Percentiles rank a stretch among this genome's conserved stretches.
Conservation (phyloP, 768 basidiomycete genomes). For the Collybia mongolica region DNA sequence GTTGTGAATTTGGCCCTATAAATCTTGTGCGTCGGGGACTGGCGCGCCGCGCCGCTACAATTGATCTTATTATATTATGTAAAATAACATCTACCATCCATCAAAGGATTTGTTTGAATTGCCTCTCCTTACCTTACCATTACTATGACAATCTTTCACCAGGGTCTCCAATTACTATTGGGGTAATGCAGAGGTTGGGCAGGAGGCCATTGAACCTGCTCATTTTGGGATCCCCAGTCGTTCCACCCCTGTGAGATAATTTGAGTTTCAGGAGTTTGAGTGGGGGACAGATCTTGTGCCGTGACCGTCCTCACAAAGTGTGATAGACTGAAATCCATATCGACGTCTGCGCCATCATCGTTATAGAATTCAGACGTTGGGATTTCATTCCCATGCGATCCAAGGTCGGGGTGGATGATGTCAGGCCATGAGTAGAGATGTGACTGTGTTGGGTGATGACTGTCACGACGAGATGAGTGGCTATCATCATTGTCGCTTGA, state of each 20-base stretch:
- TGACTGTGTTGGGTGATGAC: constrained; percentile 24
- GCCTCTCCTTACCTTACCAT: no score
- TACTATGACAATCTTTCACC: no score
- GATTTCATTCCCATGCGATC: neutral
- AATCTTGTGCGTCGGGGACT: no score
- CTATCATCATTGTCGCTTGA: constrained; percentile 13
- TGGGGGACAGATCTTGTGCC: constrained; percentile 6
- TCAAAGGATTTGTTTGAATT: no score
- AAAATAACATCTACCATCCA: no score
- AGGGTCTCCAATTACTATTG: no score
- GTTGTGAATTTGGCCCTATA: no score
- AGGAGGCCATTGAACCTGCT: neutral
- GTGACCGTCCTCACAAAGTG: constrained; percentile 42
- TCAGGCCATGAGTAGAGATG: constrained; percentile 45
- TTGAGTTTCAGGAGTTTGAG: constrained; percentile 1
- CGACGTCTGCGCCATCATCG: constrained; percentile 19
- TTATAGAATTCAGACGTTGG: constrained; percentile 1
- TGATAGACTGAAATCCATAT: constrained; percentile 49
- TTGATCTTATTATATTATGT: no score
- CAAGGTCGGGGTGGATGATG: constrained; percentile 18
- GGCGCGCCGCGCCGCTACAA: no score
- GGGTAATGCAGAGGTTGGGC: neutral
- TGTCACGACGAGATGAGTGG: constrained; percentile 19
- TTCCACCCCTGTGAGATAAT: neutral
- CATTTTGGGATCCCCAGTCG: no score